Base-by-base conservation (phyloP, 148 eudicot genomes). In the Camellia granthamiana region DNA sequence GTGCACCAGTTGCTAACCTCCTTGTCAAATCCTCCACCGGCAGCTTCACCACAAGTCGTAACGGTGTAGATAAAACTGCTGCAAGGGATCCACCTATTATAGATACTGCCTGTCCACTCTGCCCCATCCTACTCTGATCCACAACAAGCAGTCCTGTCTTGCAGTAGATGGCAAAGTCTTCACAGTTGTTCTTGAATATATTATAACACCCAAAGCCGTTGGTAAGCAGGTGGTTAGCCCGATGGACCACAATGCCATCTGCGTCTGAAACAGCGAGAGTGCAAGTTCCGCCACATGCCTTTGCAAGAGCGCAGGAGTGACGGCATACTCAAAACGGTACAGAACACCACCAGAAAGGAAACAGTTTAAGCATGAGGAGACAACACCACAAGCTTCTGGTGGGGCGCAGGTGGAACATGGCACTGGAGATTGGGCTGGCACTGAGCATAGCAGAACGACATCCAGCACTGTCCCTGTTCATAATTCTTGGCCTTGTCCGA, bases 381-480 rank as follows among this genome's bases (percentile, higher is more conserved):
- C 55, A n/a, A 70, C 74, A 15, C 56, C 41, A 0, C 47, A 55
- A 70, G 30, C 92, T 68, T 78, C 81, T 0, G 87, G 80, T 10
- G 88, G 89, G 55, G 71, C 78, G 79, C 98, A 93, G 11, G 89
- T 85, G 70, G 92, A 70, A 83, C 98, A 93, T 43, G 92, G 91
- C 5, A 85, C 82, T 13, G 66, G 84, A n/a, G 91, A 47, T 16
- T 82, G 85, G 66, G 81, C 38, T 0, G 98, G 94, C 58, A 89
- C 89, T 5, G 96, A 92, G 87, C 98, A 92, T 43, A 92, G 84
- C 55, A 93, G 76, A 54, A 93, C 88, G 11, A 87, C 44, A 74
- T 93, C 98, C 51, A 93, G 74, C 49, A 86, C 80, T 5, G 97
- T 93, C 52, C 97, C 97, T 3, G 97, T 93, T 68, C 94, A 94